These are phyloP conservation scores for Paxillus ammoniavirescens DNA, from an alignment of 768 basidiomycete species.

Conservation along the genomic window DNA sequence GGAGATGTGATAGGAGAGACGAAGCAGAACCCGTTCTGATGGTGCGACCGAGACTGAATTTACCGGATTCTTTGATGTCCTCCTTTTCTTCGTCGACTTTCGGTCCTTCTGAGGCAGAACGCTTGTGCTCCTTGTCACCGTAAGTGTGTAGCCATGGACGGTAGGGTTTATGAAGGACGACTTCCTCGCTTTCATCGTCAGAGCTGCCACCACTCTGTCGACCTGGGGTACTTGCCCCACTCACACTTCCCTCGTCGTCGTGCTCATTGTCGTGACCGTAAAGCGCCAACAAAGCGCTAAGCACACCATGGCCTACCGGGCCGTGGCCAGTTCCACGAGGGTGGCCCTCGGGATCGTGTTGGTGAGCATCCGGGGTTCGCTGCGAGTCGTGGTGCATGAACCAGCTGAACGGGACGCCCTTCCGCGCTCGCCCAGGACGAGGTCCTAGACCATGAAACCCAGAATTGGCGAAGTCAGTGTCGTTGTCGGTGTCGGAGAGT, in stretches of 20 bases:
- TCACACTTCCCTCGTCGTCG: conserved; percentile 27
- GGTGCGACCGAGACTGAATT: conserved; percentile 15
- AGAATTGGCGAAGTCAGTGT: conserved; percentile 1
- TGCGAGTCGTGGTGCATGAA: conserved; percentile 6
- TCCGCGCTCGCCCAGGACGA: conserved; percentile 11
- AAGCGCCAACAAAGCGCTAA: conserved; percentile 63
- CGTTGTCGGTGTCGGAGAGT: conserved; percentile 9
- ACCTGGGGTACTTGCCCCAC: conserved; percentile 19
- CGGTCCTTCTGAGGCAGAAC: conserved; percentile 1
- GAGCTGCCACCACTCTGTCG: conserved; percentile 22
- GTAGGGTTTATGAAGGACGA: conserved; percentile 14
- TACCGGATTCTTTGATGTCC: not conserved
- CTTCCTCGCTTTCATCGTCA: conserved; percentile 17
- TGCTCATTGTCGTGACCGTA: conserved; percentile 41
- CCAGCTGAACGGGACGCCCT: conserved; percentile 19
- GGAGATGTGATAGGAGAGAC: conserved; percentile 23
- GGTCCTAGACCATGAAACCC: not conserved
- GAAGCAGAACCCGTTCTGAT: conserved; percentile 17
- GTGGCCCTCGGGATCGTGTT: conserved; percentile 6
- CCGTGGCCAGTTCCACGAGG: conserved; percentile 2
- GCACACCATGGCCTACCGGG: conserved; percentile 47
- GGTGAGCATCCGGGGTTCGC: not conserved
- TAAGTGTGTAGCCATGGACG: conserved; percentile 21
- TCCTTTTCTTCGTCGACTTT: not conserved
- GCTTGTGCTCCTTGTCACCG: conserved; percentile 1